These are phyloP conservation scores for Leishmania turanica DNA, from an alignment of 208 protist genomes.

Conservation along the genomic window DNA sequence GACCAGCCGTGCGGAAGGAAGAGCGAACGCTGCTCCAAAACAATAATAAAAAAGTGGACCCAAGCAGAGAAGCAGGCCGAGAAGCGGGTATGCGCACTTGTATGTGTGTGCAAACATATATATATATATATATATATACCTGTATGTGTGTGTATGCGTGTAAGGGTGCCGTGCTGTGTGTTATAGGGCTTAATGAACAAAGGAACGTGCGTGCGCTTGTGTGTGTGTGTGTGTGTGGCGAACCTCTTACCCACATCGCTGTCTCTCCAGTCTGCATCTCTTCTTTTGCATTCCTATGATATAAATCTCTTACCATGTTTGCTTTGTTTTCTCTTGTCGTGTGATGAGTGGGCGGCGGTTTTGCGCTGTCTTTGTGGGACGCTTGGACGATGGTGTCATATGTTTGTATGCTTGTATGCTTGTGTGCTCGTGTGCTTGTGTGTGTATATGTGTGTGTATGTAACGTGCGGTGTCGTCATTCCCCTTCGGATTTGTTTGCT, in stretches of 20 bases:
- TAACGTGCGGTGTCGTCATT: background rate
- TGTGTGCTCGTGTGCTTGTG: background rate
- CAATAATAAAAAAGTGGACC: background rate
- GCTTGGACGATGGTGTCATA: background rate
- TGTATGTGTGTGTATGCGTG: background rate
- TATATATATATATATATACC: background rate
- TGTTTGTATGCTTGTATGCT: background rate
- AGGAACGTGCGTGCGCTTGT: background rate
- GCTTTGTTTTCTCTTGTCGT: background rate
- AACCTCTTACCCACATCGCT: background rate
- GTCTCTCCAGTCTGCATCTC: background rate
- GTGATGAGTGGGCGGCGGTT: too few species aligned
- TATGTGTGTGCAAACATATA: background rate
- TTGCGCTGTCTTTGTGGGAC: background rate
- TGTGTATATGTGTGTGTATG: background rate
- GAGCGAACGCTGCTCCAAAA: background rate
- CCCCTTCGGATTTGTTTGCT: background rate
- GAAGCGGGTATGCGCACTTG: background rate
- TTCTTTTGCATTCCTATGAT: background rate
- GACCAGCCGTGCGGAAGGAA: background rate
- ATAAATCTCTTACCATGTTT: background rate
- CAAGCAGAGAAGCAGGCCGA: background rate
- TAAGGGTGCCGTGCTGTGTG: background rate
- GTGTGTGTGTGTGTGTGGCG: conserved; percentile 1
- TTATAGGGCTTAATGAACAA: background rate